Percentiles rank a stretch among this genome's conserved stretches.
Conservation (phyloP, 1,284 basidiomycete species). For the Naganishia albida region DNA sequence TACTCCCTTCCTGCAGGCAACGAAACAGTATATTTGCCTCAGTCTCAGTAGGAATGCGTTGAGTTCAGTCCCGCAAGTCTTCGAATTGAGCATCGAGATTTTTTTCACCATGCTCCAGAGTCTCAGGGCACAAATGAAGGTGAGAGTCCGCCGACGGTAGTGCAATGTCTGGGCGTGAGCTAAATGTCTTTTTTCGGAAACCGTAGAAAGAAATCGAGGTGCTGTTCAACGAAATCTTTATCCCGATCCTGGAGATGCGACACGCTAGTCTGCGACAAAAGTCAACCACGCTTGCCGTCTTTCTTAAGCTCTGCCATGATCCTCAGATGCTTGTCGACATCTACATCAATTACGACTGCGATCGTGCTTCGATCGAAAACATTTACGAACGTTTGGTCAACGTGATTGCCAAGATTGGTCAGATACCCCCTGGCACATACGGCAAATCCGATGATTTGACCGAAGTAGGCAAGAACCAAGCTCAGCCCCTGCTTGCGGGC, state of each 20-base stretch:
- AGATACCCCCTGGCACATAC: constrained; percentile 64
- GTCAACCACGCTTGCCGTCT: constrained; percentile 80
- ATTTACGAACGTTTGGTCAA: constrained; percentile 96
- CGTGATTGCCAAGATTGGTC: constrained; percentile 85
- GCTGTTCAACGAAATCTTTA: constrained; percentile 95
- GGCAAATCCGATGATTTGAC: constrained; percentile 48
- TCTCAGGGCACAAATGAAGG: constrained; percentile 95
- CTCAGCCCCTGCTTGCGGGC: constrained; percentile 20
- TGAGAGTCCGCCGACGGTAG: constrained; percentile 36
- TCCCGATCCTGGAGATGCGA: constrained; percentile 97
- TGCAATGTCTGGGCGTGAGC: neutral
- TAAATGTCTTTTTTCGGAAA: constrained; percentile 8
- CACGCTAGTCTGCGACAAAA: constrained; percentile 95
- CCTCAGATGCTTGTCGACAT: constrained; percentile 95
- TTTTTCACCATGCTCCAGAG: constrained; percentile 94
- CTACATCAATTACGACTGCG: constrained; percentile 97
- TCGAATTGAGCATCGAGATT: constrained; percentile 97
- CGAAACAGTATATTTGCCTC: constrained; percentile 93
- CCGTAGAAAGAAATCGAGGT: constrained; percentile 97
- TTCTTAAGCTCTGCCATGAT: constrained; percentile 84
- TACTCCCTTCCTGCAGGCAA: constrained; percentile 83
- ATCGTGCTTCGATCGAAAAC: constrained; percentile 86
- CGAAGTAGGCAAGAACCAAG: constrained; percentile 42
- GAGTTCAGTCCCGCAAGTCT: constrained; percentile 92
- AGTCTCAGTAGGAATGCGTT: constrained; percentile 93